Evolutionary conservation across 2,329 filamentous ascomycete species (phyloP), one percentile per base, ranked within the genome.

Genomic region (Torrubiellomyces zombiae): DNA sequence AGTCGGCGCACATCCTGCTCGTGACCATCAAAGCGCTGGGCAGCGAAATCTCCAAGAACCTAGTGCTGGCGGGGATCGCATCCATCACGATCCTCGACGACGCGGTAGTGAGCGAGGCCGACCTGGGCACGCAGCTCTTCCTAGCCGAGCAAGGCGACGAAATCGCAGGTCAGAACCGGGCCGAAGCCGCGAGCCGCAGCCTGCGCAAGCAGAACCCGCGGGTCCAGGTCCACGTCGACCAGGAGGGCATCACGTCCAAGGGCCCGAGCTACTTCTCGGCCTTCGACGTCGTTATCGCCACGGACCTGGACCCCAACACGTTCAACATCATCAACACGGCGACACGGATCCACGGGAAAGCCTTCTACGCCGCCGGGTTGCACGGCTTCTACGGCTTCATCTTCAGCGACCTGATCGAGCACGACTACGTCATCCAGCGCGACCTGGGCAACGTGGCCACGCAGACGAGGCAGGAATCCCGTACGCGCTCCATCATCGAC

Each of bases 11-110:
- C 43, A 77, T 98, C 38, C 73, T 95, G 22, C 69, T 98, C 33
- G 75, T 98, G 37, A 83, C 75, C 16, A 72, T 93, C 49, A 80
- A 78, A 44, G 83, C 79, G 1, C 67, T 98, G 10, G 83, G 79
- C 29, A 91, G 86, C 46, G 89, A 98, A 54, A 77, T 95, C 27
- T 85, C 89, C 34, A 98, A 98, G 60, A 98, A 95, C 46, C 73
- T 98, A 13, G 86, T 94, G 11, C 70, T 98, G 3, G 85, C 89
- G 13, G 89, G 89, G 31, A 78, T 98, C 40, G 78, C 79, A 29
- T 86, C 82, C 16, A 63, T 98, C 32, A 95, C 86, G 10, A 72
- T 98, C 28, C 61, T 89, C 30, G 89, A 98, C 51, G 67, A 79
- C 40, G 71, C 75, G 27, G 33, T 55, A 7, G 77, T 93, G 28